Base-by-base conservation (phyloP, 1,284 basidiomycete genomes). In the Trametes polyzona region DNA sequence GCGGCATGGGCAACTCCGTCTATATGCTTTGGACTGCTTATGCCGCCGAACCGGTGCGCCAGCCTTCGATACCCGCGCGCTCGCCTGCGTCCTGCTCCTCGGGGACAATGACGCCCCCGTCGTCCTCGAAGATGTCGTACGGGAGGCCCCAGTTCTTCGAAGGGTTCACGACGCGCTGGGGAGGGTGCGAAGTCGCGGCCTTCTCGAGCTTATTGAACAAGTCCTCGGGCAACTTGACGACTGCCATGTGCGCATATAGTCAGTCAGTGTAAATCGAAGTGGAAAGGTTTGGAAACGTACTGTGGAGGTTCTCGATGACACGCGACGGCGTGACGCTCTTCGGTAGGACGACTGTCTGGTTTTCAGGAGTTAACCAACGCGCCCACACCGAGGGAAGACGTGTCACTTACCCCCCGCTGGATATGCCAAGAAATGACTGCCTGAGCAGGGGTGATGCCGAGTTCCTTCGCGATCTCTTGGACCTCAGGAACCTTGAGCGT, bases 401-500 rank as follows among this genome's bases (percentile, higher is more conserved):
- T n/a, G 26, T 8, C 12, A 52, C 83, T 44, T 69, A 91, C 87
- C 14, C 90, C 90, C 39, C 90, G 83, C 73, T 92, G 88, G 46
- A 90, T 79, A 65, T 89, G 84, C 91, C 90, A 94, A 9, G 86
- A 89, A 66, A 93, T 83, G 46, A 92, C 76, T 32, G 87, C 86
- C 70, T 90, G 89, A n/a, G 90, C 88, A 32, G 89, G 88, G 8
- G 87, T 89, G 49, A 92, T 85, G 12, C 78, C 79, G 61, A 92
- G 78, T 65, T 86, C 78, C 57, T 80, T 71, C 32, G 90, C 87
- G 40, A 70, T 65, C 19, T 51, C 59, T 52, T 65, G 14, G 54
- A 84, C 83, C 69, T 80, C 82, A 2, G 84, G 86, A 17, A 85
- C 71, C 26, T 73, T 62, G 42, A 88, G 77, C 8, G 79, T 79